Conservation (phyloP, 2,329 filamentous ascomycete genomes). For the Penicillium aurantiogriseum region DNA sequence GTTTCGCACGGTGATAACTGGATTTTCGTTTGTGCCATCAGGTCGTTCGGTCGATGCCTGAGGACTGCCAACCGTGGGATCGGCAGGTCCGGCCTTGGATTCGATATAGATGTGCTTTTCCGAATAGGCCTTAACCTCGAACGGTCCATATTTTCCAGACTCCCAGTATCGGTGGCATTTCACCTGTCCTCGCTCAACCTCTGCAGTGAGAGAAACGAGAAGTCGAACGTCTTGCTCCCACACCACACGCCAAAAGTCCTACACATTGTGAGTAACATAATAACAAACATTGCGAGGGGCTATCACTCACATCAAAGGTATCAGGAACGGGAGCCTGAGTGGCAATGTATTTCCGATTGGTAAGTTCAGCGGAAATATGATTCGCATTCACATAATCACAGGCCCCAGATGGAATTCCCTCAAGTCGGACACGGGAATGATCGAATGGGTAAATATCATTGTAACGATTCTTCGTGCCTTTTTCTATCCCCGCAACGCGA, state of each 20-base stretch:
- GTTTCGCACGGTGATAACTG: slow-evolving; percentile 80
- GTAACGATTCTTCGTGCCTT: slow-evolving; percentile 93
- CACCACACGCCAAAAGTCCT: slow-evolving; percentile 97
- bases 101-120: slow-evolving; percentile 81
- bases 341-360: slow-evolving; percentile 91
- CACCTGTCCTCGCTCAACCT: slow-evolving; percentile 85
- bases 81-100: slow-evolving; percentile 45
- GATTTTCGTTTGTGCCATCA: slow-evolving; percentile 42
- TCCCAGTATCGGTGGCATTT: slow-evolving; percentile 97
- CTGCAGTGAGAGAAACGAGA: slow-evolving; percentile 94
- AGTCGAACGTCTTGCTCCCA: slow-evolving; percentile 97
- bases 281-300: background rate
- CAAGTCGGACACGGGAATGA: slow-evolving; percentile 80
- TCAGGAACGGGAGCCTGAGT: slow-evolving; percentile 90
- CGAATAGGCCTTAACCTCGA: slow-evolving; percentile 73
- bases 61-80: slow-evolving; percentile 30
- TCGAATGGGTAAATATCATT: slow-evolving; percentile 98
- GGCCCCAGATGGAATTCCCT: slow-evolving; percentile 62
- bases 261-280: slow-evolving; percentile 2
- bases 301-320: slow-evolving; percentile 73
- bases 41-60: slow-evolving; percentile 19
- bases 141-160: slow-evolving; percentile 70
- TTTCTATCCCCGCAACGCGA: slow-evolving; percentile 87
- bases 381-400: slow-evolving; percentile 98
- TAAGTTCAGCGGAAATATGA: slow-evolving; percentile 73